Evolutionary conservation across 2,329 filamentous ascomycete genomes (phyloP).

Genomic region (Alternaria novae-zelandiae): DNA sequence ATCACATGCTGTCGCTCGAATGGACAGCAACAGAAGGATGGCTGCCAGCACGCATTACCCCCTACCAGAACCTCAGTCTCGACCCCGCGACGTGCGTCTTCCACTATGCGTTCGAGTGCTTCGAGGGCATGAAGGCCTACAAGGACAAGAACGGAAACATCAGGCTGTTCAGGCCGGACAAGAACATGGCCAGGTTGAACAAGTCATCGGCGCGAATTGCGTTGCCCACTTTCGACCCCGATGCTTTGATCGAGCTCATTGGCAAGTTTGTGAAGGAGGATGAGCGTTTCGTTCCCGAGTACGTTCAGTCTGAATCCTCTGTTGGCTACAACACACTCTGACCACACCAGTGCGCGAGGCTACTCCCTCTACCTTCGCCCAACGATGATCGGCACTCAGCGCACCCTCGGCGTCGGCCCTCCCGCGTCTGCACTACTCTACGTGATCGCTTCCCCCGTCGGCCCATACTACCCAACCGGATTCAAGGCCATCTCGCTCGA

Average conservation of each 20-base stretch:
- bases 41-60: constrained; percentile 80
- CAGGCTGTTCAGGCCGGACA: constrained; percentile 90
- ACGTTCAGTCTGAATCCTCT: constrained; percentile 42
- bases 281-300: constrained; percentile 85
- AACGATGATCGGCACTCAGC: constrained; percentile 96
- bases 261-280: constrained; percentile 80
- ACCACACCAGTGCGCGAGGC: constrained; percentile 63
- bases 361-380: constrained; percentile 96
- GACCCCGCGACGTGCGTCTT: constrained; percentile 97
- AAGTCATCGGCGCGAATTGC: constrained; percentile 90
- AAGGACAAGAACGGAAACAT: constrained; percentile 80
- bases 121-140: constrained; percentile 99
- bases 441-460: constrained; percentile 94
- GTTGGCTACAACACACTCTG: constrained; percentile 4
- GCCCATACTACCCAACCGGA: constrained; percentile 96
- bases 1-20: constrained; percentile 96
- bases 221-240: constrained; percentile 80
- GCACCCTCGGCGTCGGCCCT: constrained; percentile 89
- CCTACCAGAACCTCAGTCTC: constrained; percentile 96
- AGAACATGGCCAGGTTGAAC: constrained; percentile 96
- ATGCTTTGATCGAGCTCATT: constrained; percentile 80
- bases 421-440: constrained; percentile 91
- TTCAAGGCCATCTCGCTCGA: constrained; percentile 97
- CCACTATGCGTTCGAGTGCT: constrained; percentile 98
- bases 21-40: constrained; percentile 89